Evolutionary conservation across 2,329 filamentous ascomycete species (phyloP).

Genomic region (Fusarium sp.): DNA sequence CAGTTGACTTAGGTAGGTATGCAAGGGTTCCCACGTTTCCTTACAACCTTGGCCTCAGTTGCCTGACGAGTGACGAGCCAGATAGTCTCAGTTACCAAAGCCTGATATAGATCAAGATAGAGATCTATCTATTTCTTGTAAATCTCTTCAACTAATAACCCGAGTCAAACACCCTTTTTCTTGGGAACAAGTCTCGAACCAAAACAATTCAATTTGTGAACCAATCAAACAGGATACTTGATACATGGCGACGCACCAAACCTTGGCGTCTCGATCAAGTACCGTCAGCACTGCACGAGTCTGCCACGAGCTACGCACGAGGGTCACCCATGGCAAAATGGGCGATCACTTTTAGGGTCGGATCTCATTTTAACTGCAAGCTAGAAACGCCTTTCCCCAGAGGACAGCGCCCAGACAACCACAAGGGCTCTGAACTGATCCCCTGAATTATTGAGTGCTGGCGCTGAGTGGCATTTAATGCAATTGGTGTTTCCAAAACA

Average conservation of each 20-base stretch:
- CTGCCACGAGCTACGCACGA: constrained; percentile 38
- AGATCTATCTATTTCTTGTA: too few relatives aligned
- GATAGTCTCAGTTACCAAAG: too few relatives aligned
- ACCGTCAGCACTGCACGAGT: constrained; percentile 25
- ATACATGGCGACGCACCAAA: constrained; percentile 22
- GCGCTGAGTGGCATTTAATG: not conserved
- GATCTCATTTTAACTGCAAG: constrained; percentile 20
- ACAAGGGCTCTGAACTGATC: constrained; percentile 18
- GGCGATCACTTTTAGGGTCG: constrained; percentile 32
- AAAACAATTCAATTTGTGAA: constrained; percentile 6
- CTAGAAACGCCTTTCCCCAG: constrained; percentile 23
- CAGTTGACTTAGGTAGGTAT: constrained; percentile 5
- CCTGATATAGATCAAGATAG: too few relatives aligned
- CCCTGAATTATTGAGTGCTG: constrained; percentile 14
- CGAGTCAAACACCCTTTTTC: not conserved
- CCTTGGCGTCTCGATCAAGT: constrained; percentile 22
- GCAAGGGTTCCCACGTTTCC: constrained; percentile 31
- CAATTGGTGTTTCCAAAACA: not conserved
- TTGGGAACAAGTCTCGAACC: constrained; percentile 20
- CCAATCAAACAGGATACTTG: not conserved
- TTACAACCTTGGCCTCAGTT: constrained; percentile 1
- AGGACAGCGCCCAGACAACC: constrained; percentile 23
- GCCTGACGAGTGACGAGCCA: not conserved
- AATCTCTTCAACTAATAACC: not conserved
- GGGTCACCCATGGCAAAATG: constrained; percentile 28